A percentile compares a stretch with the other conserved stretches of the same genome.
phyloP scores from a whole-genome alignment of 2,329 filamentous ascomycete species.

The Xylaria sp. region DNA sequence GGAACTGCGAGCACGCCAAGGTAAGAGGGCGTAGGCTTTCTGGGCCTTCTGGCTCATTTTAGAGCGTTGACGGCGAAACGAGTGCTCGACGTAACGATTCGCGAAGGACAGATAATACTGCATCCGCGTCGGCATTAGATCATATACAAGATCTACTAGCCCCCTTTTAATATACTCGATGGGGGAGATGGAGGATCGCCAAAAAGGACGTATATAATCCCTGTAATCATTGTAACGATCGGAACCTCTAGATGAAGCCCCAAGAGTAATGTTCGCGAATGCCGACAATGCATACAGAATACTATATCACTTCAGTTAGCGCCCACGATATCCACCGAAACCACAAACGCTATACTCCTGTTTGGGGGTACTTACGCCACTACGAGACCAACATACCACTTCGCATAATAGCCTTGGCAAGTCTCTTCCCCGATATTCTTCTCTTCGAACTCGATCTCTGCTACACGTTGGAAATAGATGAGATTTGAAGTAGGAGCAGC shows the following conservation, averaged over 20 bases:
- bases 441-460: neutral
- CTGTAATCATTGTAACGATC: neutral
- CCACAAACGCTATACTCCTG: neutral
- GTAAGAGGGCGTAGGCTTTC: neutral
- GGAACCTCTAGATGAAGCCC: neutral
- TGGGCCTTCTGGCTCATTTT: neutral
- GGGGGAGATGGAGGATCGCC: neutral
- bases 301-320: neutral
- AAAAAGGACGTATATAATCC: too few species aligned
- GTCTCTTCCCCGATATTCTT: neutral
- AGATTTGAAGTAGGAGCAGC: neutral
- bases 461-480: slow-evolving; percentile 9
- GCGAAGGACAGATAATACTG: neutral
- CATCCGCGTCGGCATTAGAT: neutral
- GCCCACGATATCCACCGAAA: neutral
- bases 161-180: neutral
- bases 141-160: neutral
- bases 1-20: neutral
- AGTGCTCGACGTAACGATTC: neutral
- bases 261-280: slow-evolving; percentile 1
- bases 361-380: neutral
- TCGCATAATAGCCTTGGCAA: neutral
- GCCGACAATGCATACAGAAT: slow-evolving; percentile 8
- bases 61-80: neutral
- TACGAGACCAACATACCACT: slow-evolving; percentile 9